phyloP scores from a whole-genome alignment of 306 rosid genomes.

The Herpetospermum pedunculosum region DNA sequence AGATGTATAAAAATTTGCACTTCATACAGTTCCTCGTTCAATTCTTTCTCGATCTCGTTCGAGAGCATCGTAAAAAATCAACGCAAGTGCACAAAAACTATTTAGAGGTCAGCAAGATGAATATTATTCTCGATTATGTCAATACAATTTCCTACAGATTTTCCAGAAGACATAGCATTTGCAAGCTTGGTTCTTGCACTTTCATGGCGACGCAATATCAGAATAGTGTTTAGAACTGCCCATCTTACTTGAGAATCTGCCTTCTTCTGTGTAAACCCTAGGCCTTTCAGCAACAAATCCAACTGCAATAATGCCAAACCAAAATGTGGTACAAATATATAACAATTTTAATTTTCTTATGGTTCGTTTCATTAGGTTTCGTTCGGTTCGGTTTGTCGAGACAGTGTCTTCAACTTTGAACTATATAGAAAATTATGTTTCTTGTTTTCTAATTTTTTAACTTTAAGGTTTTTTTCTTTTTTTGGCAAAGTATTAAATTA shows the following conservation, averaged over 20 bases:
- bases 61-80: too few species aligned
- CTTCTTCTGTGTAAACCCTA: conserved; percentile 90
- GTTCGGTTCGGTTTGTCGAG: background rate
- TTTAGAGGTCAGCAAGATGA: conserved; percentile 33
- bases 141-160: conserved; percentile 71
- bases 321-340: background rate
- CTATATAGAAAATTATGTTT: too few species aligned
- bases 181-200: conserved; percentile 61
- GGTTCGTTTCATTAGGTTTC: too few species aligned
- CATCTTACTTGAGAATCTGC: conserved; percentile 87
- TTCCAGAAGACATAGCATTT: conserved; percentile 58
- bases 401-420: too few species aligned
- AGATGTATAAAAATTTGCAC: too few species aligned
- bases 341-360: too few species aligned
- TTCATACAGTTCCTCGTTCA: background rate
- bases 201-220: conserved; percentile 73
- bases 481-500: too few species aligned
- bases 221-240: conserved; percentile 65
- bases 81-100: too few species aligned
- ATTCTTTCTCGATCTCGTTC: too few species aligned
- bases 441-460: too few species aligned
- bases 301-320: conserved; percentile 21
- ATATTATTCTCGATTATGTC: conserved; percentile 52
- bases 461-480: too few species aligned
- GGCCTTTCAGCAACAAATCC: conserved; percentile 48